Base-by-base conservation (phyloP, 1,284 basidiomycete genomes). In the Exobasidium rhododendri region DNA sequence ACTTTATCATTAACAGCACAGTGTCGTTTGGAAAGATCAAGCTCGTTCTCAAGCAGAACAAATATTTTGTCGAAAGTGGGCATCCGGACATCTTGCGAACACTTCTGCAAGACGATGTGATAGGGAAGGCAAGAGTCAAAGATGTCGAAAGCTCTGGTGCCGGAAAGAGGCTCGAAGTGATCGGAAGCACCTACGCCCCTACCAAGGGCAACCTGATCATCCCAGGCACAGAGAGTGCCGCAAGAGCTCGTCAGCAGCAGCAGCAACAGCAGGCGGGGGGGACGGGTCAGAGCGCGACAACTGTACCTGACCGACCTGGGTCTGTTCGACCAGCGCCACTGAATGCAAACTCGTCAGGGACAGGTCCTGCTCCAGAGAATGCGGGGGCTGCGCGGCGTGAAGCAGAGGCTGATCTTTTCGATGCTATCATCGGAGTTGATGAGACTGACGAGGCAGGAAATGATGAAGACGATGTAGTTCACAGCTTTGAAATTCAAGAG, bases 21-120 rank as follows among this genome's bases (percentile, higher is more conserved):
- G 70, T 71, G 4, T 74, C 73, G 45, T 79, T 78, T 56, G 77
- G 77, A 54, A 79, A 79, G 63, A 74, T 79, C 72, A 79, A 79
- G 64, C 72, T 79, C 13, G 77, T 79, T 13, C 68, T 79, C 61
- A 77, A 78, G 61, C 77, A 79, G 59, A 79, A 79, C 70, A 70
- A 71, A 53, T 79, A 79, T 65, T 79, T 77, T 66, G 75, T 79
- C 54, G 77, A 79, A 56, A 75, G 72, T 58, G 73, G 70, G 1
- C 73, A 79, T 60, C 68, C 76, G 6, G 76, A 78, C 46, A 73
- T 78, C 24, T 64, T 79, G 3, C 67, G 75, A 62, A 74, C 68
- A 35, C 67, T 79, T 30, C 64, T 79, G 10, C 75, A 68, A 24
- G 77, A 79, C 59, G 71, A 71, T 31, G 65, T 73, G 49, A 74